phyloP scores from a whole-genome alignment of 2,329 filamentous ascomycete genomes.

The Cephalotrichum gorgonifer region DNA sequence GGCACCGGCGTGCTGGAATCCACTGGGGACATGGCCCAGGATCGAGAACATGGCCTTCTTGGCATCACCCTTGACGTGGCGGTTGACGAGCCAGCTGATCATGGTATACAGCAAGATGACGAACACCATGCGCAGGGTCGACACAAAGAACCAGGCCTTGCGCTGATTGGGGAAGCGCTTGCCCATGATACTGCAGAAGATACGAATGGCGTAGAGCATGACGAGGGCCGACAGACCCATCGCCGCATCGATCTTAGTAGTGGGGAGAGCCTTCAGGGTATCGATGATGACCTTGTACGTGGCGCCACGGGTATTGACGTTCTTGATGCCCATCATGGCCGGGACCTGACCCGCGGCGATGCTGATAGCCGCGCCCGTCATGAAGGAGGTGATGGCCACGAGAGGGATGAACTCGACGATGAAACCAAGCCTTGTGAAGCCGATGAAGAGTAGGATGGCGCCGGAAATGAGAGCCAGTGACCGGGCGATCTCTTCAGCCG shows the following conservation, averaged over 20 bases:
- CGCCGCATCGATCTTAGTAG: constrained; percentile 56
- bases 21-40: constrained; percentile 49
- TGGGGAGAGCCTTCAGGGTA: constrained; percentile 33
- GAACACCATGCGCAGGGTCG: constrained; percentile 68
- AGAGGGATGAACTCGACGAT: constrained; percentile 44
- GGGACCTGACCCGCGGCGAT: constrained; percentile 39
- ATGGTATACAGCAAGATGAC: constrained; percentile 72
- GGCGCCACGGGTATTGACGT: constrained; percentile 36
- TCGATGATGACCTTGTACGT: constrained; percentile 41
- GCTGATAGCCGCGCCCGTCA: constrained; percentile 41
- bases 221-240: constrained; percentile 60
- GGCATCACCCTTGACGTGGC: constrained; percentile 37
- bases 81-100: constrained; percentile 63
- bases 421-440: constrained; percentile 40
- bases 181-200: constrained; percentile 50
- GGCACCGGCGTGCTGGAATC: constrained; percentile 70
- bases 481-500: constrained; percentile 33
- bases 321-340: constrained; percentile 38
- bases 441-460: constrained; percentile 36
- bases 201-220: constrained; percentile 59
- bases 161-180: constrained; percentile 54
- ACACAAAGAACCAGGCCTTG: constrained; percentile 69
- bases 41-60: constrained; percentile 51
- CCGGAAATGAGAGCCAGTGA: constrained; percentile 37
- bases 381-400: constrained; percentile 41